Evolutionary conservation across 1,139 yeast species (phyloP), one percentile per base, ranked within the genome.

Genomic region (Yamadazyma spencermartinsiae): DNA sequence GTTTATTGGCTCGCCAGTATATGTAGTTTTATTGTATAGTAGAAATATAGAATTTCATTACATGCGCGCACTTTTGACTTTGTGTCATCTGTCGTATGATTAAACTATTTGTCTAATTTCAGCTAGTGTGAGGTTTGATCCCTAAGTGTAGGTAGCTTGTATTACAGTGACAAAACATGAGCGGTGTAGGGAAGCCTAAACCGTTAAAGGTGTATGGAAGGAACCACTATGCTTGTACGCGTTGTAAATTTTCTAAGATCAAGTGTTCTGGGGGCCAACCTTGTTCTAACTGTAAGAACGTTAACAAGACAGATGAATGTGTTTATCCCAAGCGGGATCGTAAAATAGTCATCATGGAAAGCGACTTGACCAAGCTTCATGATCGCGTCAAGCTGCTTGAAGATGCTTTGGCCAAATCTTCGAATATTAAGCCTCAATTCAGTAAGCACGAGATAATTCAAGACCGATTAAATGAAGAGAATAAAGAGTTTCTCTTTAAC

Each of bases 331-430:
- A 61, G 26, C 65, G 73, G 35, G 79, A 76, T 50, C 57, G 81
- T 23, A 72, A 75, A 50, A 71, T 76, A 26, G 72, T 75, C 34
- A 65, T 76, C 21, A 63, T 73, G 67, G 80, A 75, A 55, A 68
- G 76, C 39, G 80, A 76, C 34, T 54, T 76, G 42, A 60, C 70
- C 38, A 58, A 60, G 33, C 56, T 76, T 18, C 73, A 74, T 45
- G 65, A 61, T 29, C 57, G 68, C 21, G 65, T 75, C n/a, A 58
- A 55, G 33, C 54, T 56, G 21, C 56, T 72, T 37, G 76, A 74
- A 42, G 38, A 33, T 11, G 6, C 40, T 18, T 20, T 38, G 24
- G 19, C 39, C 15, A 25, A 31, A 4, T 6, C 28, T 3, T 17
- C 34, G 6, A 32, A 32, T 14, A 12, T 17, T 4, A 15, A 32